These are phyloP conservation scores for Apostasia shenzhenica DNA, from an alignment of 106 monocot genomes.

Conservation along the genomic window DNA sequence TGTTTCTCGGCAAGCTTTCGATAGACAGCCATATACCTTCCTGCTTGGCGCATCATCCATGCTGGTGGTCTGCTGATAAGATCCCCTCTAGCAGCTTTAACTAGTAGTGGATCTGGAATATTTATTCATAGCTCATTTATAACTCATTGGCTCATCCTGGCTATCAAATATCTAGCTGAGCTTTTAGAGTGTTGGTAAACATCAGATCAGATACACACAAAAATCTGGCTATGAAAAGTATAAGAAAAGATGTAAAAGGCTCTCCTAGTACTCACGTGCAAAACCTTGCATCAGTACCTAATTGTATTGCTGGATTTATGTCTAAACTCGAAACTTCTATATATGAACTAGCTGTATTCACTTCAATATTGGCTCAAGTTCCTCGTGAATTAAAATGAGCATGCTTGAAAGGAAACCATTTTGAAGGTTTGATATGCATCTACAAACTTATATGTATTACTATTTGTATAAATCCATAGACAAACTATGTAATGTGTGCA, in stretches of 20 bases:
- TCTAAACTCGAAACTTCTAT: too few relatives aligned
- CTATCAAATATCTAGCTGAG: background rate
- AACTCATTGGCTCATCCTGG: background rate
- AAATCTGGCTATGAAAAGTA: background rate
- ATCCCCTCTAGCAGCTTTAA: conserved; percentile 80
- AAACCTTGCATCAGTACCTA: background rate
- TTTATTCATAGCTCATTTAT: background rate
- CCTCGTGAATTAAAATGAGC: too few relatives aligned
- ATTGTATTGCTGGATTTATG: too few relatives aligned
- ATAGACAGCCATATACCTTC: conserved; percentile 92
- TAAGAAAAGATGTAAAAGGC: background rate
- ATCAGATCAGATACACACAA: background rate
- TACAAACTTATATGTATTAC: too few relatives aligned
- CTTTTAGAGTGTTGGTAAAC: background rate
- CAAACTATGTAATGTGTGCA: too few relatives aligned
- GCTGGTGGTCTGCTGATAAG: conserved; percentile 62
- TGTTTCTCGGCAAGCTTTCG: conserved; percentile 72
- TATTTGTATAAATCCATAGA: too few relatives aligned
- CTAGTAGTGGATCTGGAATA: conserved; percentile 70
- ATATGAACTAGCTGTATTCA: too few relatives aligned
- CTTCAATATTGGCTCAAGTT: too few relatives aligned
- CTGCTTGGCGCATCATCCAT: conserved; percentile 99
- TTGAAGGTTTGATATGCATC: too few relatives aligned
- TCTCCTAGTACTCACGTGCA: too few relatives aligned
- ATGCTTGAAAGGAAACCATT: too few relatives aligned